These are phyloP conservation scores for Stagonosporopsis vannaccii DNA, from an alignment of 2,329 filamentous ascomycete species.

Conservation along the genomic window DNA sequence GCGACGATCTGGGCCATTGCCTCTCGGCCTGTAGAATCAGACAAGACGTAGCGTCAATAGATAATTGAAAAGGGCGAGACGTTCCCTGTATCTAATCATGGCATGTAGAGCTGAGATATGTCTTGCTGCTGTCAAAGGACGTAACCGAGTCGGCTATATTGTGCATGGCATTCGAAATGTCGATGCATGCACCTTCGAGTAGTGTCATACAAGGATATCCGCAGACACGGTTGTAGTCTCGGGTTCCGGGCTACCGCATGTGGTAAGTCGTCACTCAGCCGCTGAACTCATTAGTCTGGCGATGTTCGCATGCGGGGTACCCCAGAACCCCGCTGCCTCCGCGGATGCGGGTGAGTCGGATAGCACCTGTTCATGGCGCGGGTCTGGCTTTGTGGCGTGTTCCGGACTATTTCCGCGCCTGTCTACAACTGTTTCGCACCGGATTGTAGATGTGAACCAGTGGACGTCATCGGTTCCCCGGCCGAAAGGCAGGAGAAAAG, in stretches of 20 bases:
- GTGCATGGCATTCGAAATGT: slow-evolving; percentile 3
- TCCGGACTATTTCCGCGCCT: slow-evolving; percentile 18
- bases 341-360: slow-evolving; percentile 23
- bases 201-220: neutral
- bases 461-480: slow-evolving; percentile 13
- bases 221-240: slow-evolving; percentile 6
- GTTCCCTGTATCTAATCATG: slow-evolving; percentile 2
- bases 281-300: slow-evolving; percentile 4
- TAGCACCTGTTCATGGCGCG: slow-evolving; percentile 18
- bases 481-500: slow-evolving; percentile 19
- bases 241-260: slow-evolving; percentile 15
- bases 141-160: slow-evolving; percentile 17
- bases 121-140: neutral
- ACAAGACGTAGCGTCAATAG: no score
- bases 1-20: no score
- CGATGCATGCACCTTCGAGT: slow-evolving; percentile 5
- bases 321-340: slow-evolving; percentile 29
- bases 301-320: slow-evolving; percentile 25
- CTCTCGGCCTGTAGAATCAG: no score
- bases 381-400: slow-evolving; percentile 17
- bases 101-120: slow-evolving; percentile 2
- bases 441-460: slow-evolving; percentile 8
- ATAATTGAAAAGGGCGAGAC: slow-evolving; percentile 8
- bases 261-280: slow-evolving; percentile 16
- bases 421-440: neutral